These are phyloP conservation scores for Mycena maculata DNA, from an alignment of 768 basidiomycete genomes.

Conservation along the genomic window DNA sequence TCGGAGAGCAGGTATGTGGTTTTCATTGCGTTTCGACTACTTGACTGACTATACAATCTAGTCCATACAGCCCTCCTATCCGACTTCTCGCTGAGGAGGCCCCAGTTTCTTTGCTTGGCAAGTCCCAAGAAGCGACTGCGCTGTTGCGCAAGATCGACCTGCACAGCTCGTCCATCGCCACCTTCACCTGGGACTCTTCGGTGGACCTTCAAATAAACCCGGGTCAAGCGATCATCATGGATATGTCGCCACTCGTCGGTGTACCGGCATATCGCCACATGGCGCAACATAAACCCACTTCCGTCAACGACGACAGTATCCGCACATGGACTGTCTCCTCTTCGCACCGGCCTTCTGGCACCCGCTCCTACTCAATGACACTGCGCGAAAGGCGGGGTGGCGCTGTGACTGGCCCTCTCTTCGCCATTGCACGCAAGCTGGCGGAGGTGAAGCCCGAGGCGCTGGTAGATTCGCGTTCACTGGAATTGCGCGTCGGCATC, in stretches of 20 bases:
- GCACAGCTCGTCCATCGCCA: slow-evolving; percentile 63
- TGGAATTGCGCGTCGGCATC: slow-evolving; percentile 57
- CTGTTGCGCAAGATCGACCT: slow-evolving; percentile 53
- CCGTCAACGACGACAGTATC: slow-evolving; percentile 70
- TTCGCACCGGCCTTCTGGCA: slow-evolving; percentile 29
- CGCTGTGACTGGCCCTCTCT: slow-evolving; percentile 66
- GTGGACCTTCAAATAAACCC: slow-evolving; percentile 49
- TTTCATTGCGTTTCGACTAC: slow-evolving; percentile 20
- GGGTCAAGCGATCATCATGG: slow-evolving; percentile 67
- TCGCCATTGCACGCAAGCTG: slow-evolving; percentile 59
- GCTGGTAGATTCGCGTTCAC: slow-evolving; percentile 50
- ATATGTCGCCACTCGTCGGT: slow-evolving; percentile 64
- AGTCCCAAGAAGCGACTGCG: slow-evolving; percentile 44
- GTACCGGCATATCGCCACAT: slow-evolving; percentile 62
- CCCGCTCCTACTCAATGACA: slow-evolving; percentile 57
- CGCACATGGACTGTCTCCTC: slow-evolving; percentile 75
- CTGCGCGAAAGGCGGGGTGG: slow-evolving; percentile 67
- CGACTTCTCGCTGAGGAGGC: slow-evolving; percentile 63
- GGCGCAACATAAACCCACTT: slow-evolving; percentile 54
- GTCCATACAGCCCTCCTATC: slow-evolving; percentile 72
- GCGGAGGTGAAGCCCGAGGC: slow-evolving; percentile 52
- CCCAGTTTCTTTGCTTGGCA: slow-evolving; percentile 42
- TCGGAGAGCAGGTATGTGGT: slow-evolving; percentile 38
- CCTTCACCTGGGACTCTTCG: slow-evolving; percentile 61
- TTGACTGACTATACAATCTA: slow-evolving; percentile 35